Evolutionary conservation across 345 rosid species (phyloP).

Genomic region (Reutealis trisperma): DNA sequence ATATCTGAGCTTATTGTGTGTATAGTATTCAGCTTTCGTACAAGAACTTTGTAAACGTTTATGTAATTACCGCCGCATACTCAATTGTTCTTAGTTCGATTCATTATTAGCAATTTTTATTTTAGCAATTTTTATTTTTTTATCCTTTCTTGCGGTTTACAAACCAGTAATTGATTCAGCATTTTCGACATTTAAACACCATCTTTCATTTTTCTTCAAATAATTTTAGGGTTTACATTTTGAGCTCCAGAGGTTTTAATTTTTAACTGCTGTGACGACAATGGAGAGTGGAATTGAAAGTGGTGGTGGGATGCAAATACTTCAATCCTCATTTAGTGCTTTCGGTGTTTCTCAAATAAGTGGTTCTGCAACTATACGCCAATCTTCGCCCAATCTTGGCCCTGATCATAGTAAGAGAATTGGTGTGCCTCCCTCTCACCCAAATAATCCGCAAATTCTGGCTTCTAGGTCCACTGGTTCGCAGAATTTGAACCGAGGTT

Average conservation of each 20-base stretch:
- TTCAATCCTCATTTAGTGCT: constrained; percentile 57
- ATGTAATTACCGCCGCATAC: constrained; percentile 31
- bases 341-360: constrained; percentile 22
- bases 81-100: neutral
- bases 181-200: neutral
- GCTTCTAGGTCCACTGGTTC: constrained; percentile 47
- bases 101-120: too few species aligned
- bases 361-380: constrained; percentile 8
- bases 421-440: constrained; percentile 87
- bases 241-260: neutral
- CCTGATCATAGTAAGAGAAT: constrained; percentile 51
- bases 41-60: constrained; percentile 1
- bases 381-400: constrained; percentile 43
- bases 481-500: constrained; percentile 43
- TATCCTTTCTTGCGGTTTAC: too few species aligned
- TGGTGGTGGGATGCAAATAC: constrained; percentile 45
- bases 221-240: neutral
- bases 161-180: neutral
- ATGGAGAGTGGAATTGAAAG: neutral
- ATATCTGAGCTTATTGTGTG: neutral
- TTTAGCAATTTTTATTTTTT: too few species aligned
- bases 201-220: neutral
- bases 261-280: too few species aligned
- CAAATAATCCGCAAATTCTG: constrained; percentile 74
- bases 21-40: neutral